A percentile compares a stretch with the other conserved stretches of the same genome.
Evolutionary conservation across 2,329 filamentous ascomycete genomes (phyloP).

Genomic region (Calonectria honghensis): DNA sequence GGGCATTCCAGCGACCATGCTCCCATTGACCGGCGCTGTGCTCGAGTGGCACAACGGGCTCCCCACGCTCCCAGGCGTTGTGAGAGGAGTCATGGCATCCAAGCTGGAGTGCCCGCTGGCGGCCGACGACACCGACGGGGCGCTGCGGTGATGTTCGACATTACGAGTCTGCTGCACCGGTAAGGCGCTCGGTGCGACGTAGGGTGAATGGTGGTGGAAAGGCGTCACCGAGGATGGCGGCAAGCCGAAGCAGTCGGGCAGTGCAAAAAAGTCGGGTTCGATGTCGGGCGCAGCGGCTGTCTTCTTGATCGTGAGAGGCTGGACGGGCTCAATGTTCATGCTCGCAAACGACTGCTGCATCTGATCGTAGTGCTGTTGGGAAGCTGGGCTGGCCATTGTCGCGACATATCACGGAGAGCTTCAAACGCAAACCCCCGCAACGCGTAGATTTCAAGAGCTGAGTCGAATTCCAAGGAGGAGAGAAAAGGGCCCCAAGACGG

Average conservation of each 20-base stretch:
- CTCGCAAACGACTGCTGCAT: conserved; percentile 26
- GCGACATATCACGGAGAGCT: neutral
- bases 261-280: neutral
- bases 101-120: conserved; percentile 41
- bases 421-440: neutral
- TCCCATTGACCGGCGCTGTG: neutral
- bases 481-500: neutral
- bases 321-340: conserved; percentile 26
- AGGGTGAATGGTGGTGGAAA: conserved; percentile 32
- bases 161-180: conserved; percentile 31
- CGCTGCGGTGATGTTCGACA: conserved; percentile 30
- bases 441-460: neutral
- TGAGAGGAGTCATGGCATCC: conserved; percentile 37
- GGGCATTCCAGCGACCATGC: neutral
- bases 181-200: neutral
- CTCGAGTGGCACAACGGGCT: conserved; percentile 40
- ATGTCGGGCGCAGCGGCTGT: neutral
- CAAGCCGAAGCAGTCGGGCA: neutral
- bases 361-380: conserved; percentile 18
- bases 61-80: conserved; percentile 28
- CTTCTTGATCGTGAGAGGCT: conserved; percentile 31
- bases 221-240: neutral
- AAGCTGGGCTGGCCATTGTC: conserved; percentile 27
- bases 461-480: neutral
- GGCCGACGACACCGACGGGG: conserved; percentile 21